Conservation (phyloP, 805 yeast species). For the Cyberlindnera euphorbiiphila region DNA sequence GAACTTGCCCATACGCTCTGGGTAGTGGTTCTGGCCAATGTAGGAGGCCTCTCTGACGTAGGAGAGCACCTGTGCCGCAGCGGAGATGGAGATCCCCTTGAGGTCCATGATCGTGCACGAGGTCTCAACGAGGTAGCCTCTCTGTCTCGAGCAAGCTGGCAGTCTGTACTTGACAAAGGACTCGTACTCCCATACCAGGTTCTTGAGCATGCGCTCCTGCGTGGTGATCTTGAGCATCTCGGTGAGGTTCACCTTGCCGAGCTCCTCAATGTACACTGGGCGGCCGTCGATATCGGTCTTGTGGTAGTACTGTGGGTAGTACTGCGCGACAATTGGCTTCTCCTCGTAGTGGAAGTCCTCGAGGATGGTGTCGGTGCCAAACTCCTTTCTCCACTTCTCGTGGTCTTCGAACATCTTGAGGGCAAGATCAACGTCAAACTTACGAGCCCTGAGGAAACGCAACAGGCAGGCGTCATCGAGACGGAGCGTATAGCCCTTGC, state of each 20-base stretch:
- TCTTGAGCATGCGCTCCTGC: slow-evolving; percentile 93
- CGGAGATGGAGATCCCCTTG: slow-evolving; percentile 83
- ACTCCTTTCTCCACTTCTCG: slow-evolving; percentile 88
- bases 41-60: slow-evolving; percentile 91
- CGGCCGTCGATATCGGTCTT: slow-evolving; percentile 96
- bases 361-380: slow-evolving; percentile 82
- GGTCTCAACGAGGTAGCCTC: slow-evolving; percentile 80
- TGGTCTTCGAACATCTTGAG: slow-evolving; percentile 79
- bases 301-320: slow-evolving; percentile 96
- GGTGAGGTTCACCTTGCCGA: slow-evolving; percentile 83
- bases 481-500: slow-evolving; percentile 68
- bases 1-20: slow-evolving; percentile 98
- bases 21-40: slow-evolving; percentile 96
- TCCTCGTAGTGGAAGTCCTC: slow-evolving; percentile 89
- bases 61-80: slow-evolving; percentile 80
- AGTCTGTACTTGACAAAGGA: slow-evolving; percentile 77
- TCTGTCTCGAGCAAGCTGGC: slow-evolving; percentile 90
- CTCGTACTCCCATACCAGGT: slow-evolving; percentile 97
- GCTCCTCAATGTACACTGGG: slow-evolving; percentile 91
- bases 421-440: slow-evolving; percentile 80
- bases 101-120: slow-evolving; percentile 94
- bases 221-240: slow-evolving; percentile 93
- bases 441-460: slow-evolving; percentile 92
- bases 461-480: slow-evolving; percentile 80
- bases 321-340: slow-evolving; percentile 82